phyloP scores from a whole-genome alignment of 768 basidiomycete species.

The Termitomyces sp. region DNA sequence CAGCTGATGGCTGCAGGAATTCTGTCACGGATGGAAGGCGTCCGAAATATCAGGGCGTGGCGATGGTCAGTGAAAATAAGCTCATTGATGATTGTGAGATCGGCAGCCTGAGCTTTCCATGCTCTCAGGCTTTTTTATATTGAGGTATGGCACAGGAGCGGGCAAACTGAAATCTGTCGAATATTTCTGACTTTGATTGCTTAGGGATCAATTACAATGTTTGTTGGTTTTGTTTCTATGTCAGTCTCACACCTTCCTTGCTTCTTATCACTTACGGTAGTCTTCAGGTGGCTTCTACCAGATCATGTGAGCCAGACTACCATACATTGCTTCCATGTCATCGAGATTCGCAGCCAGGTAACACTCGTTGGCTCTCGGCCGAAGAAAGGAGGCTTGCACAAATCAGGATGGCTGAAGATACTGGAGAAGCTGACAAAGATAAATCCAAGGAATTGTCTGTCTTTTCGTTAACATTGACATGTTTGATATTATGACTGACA shows the following conservation, averaged over 20 bases:
- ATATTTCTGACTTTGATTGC: not conserved
- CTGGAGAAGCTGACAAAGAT: constrained; percentile 61
- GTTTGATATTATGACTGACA: not conserved
- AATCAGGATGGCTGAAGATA: constrained; percentile 59
- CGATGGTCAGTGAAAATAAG: constrained; percentile 37
- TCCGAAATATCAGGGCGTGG: constrained; percentile 62
- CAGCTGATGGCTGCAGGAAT: constrained; percentile 72
- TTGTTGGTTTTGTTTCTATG: constrained; percentile 51
- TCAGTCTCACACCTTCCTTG: constrained; percentile 18
- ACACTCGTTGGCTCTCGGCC: constrained; percentile 53
- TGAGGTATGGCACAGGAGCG: constrained; percentile 33
- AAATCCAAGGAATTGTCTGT: constrained; percentile 49
- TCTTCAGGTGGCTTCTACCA: constrained; percentile 45
- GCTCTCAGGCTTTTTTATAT: constrained; percentile 59
- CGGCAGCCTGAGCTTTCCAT: not conserved
- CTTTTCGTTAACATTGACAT: not conserved
- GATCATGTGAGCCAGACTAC: constrained; percentile 41
- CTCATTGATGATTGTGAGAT: not conserved
- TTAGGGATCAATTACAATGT: constrained; percentile 60
- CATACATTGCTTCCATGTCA: not conserved
- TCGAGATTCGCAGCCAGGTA: constrained; percentile 37
- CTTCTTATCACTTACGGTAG: not conserved
- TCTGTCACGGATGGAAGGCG: constrained; percentile 60
- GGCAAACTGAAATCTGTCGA: not conserved
- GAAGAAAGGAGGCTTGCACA: constrained; percentile 52